Evolutionary conservation across 345 rosid species (phyloP), one percentile per base, ranked within the genome.

Genomic region (Rhodamnia argentea): DNA sequence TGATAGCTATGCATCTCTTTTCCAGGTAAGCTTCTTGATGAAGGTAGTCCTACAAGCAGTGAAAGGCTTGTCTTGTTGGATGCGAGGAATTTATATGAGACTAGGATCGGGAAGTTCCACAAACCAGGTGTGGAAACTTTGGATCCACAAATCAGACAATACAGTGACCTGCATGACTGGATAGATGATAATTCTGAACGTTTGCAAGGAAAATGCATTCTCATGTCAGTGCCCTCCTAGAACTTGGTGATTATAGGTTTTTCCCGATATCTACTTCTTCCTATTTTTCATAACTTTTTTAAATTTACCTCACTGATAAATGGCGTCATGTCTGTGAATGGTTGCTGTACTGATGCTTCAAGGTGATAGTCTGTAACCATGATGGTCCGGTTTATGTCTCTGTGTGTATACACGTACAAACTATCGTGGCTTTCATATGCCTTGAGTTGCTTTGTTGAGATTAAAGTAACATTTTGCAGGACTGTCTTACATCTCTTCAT

Each of bases 1-100:
- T 85, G 32, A 78, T 88, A 78, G 10, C 9, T 7, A 10, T 84
- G 83, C 84, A 83, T n/a, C 40, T 85, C 85, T 82, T 89, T 87
- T 74, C 57, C 90, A 91, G 98, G 90, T 6, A 85, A 90, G 86
- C 60, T 87, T 85, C 83, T 12, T 15, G 88, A 85, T 57, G 83
- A 85, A 59, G 90, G 91, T 54, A 87, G 85, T 89, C 58, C 85
- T 52, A 27, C 50, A 60, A 90, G 91, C n/a, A 88, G 83, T 87
- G 91, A 88, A 88, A 88, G 90, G 51, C 84, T 94, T 86, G 94
- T 97, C 89, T 90, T 97, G 64, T 90, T 97, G 88, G 99, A 96
- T 88, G 99, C 98, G 1, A 95, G 99, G 85, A 97, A 97, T 87
- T 88, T 96, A 84, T 96, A 97, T 23, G 98, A 97, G 91, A 96